phyloP scores from a whole-genome alignment of 164 flowering plant species.

The Vitis amurensis region DNA sequence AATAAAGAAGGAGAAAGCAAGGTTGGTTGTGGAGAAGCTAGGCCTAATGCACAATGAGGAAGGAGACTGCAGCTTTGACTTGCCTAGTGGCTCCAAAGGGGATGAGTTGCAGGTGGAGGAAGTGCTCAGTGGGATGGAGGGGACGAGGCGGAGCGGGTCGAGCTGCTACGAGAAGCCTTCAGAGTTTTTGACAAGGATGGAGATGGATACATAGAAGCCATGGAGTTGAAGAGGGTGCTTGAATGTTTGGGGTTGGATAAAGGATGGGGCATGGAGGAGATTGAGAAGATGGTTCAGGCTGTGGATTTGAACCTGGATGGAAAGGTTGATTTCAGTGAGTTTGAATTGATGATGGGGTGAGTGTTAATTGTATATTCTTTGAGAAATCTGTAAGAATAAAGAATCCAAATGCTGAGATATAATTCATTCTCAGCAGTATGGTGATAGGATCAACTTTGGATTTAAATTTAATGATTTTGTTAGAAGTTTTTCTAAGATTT shows the following conservation, averaged over 20 bases:
- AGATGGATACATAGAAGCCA: conserved; percentile 57
- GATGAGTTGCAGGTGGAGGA: conserved; percentile 30
- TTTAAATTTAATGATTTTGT: not conserved
- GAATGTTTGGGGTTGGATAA: conserved; percentile 54
- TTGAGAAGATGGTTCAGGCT: conserved; percentile 53
- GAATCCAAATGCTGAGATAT: no score
- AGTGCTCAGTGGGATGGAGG: conserved; percentile 23
- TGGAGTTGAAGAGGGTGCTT: conserved; percentile 56
- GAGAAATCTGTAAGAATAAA: no score
- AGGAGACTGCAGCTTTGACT: not conserved
- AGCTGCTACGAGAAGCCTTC: conserved; percentile 48
- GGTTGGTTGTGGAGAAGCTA: conserved; percentile 24
- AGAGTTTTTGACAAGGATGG: conserved; percentile 62
- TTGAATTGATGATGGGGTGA: conserved; percentile 49
- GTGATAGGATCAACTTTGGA: not conserved
- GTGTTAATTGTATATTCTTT: not conserved
- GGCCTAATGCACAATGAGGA: conserved; percentile 18
- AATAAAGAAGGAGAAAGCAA: conserved; percentile 26
- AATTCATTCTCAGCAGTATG: no score
- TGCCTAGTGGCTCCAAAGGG: not conserved
- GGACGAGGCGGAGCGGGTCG: conserved; percentile 15
- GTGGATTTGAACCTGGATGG: conserved; percentile 64
- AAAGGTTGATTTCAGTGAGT: conserved; percentile 62
- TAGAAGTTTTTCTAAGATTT: not conserved
- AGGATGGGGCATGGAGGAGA: conserved; percentile 43